A percentile compares a stretch with the other conserved stretches of the same genome.
Conservation (phyloP, 495 filamentous ascomycete species). For the Penicillium salamii region DNA sequence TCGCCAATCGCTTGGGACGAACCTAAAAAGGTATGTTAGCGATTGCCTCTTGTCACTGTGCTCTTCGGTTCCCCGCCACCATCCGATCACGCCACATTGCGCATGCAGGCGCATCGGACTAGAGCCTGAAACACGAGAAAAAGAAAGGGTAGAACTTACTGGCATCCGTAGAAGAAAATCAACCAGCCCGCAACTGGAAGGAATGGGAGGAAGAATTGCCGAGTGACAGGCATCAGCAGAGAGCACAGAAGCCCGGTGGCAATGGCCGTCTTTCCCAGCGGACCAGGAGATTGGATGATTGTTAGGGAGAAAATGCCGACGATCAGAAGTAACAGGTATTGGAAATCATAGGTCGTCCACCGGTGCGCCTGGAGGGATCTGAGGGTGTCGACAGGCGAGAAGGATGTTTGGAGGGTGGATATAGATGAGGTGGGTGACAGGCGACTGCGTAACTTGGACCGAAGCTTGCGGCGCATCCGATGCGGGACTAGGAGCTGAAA, state of each 20-base stretch:
- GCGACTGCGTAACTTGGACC: constrained; percentile 69
- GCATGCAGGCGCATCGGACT: constrained; percentile 6
- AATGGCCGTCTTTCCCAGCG: constrained; percentile 65
- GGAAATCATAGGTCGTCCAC: constrained; percentile 84
- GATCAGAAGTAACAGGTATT: constrained; percentile 73
- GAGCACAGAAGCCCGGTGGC: constrained; percentile 63
- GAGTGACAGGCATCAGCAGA: constrained; percentile 80
- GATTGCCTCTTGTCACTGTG: not conserved
- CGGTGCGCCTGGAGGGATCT: constrained; percentile 66
- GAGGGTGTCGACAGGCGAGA: constrained; percentile 70
- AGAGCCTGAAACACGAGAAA: too few species aligned
- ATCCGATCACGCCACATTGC: not conserved
- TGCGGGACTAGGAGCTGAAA: constrained; percentile 59
- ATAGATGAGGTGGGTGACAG: constrained; percentile 70
- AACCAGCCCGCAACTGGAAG: constrained; percentile 81
- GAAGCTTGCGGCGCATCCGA: constrained; percentile 67
- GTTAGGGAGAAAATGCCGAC: constrained; percentile 77
- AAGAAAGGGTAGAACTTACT: constrained; percentile 55
- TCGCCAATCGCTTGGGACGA: constrained; percentile 79
- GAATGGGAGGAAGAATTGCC: constrained; percentile 88
- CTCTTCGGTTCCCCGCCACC: not conserved
- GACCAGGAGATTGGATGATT: constrained; percentile 71
- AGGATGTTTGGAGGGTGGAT: constrained; percentile 75
- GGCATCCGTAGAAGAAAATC: constrained; percentile 83
- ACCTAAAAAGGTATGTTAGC: constrained; percentile 49